Percentiles rank a stretch among this genome's conserved stretches.
Evolutionary conservation across 257 asterid genomes (phyloP).

Genomic region (Fraxinus americana): DNA sequence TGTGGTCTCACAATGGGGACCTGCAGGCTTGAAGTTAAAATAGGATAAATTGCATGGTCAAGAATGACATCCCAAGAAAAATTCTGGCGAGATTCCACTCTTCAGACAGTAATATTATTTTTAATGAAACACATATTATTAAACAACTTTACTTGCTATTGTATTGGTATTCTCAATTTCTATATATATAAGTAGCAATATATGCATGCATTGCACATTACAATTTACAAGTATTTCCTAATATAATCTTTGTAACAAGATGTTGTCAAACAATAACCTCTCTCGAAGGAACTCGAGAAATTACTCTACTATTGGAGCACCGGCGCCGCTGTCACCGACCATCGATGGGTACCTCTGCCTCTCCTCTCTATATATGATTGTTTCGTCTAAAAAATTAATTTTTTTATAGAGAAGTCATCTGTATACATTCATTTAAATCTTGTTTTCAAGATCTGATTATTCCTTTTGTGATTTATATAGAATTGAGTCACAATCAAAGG

Average conservation of each 20-base stretch:
- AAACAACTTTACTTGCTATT: not conserved
- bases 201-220: not conserved
- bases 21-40: not conserved
- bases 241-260: not conserved
- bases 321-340: slow-evolving; percentile 4
- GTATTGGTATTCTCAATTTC: not conserved
- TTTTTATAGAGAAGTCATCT: not conserved
- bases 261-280: not conserved
- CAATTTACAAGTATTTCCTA: not conserved
- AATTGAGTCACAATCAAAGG: slow-evolving; percentile 28
- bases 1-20: not conserved
- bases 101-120: not conserved
- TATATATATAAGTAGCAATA: not conserved
- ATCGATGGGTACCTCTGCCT: not conserved
- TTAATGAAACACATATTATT: not conserved
- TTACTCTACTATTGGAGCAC: not conserved
- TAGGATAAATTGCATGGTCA: not conserved
- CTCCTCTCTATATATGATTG: not conserved
- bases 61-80: not conserved
- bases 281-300: not conserved
- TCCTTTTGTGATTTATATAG: slow-evolving; percentile 9
- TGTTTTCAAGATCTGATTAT: not conserved
- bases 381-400: not conserved
- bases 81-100: not conserved
- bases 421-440: not conserved